Evolutionary conservation across 2,329 filamentous ascomycete genomes (phyloP).

Genomic region (Alternaria sp.): DNA sequence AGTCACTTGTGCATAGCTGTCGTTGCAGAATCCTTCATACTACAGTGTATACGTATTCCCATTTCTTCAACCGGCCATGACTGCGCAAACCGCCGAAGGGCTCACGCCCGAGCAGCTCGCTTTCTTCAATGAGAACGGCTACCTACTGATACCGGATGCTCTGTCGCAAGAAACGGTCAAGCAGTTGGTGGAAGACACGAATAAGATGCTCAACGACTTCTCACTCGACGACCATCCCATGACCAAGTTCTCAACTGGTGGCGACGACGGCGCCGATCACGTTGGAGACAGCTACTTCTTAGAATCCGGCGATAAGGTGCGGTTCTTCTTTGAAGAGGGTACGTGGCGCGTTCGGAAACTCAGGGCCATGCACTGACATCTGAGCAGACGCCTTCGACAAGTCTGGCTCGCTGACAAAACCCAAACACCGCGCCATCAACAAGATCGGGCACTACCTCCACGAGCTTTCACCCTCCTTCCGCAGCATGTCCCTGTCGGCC

Average conservation of each 20-base stretch:
- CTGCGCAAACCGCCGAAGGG: conserved; percentile 49
- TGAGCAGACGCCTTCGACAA: conserved; percentile 74
- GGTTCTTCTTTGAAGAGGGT: conserved; percentile 94
- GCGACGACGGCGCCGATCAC: conserved; percentile 69
- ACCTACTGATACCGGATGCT: conserved; percentile 83
- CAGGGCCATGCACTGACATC: background rate
- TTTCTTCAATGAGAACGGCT: conserved; percentile 82
- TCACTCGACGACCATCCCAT: conserved; percentile 84
- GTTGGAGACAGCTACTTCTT: conserved; percentile 97
- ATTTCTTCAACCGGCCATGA: conserved; percentile 14
- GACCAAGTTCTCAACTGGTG: conserved; percentile 91
- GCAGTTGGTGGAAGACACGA: conserved; percentile 75
- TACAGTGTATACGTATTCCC: background rate
- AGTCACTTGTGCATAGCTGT: background rate
- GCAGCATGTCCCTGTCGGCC: conserved; percentile 59
- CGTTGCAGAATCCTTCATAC: background rate
- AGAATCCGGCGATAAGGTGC: conserved; percentile 84
- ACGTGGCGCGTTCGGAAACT: background rate
- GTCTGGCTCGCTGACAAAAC: conserved; percentile 70
- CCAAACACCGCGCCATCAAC: conserved; percentile 86
- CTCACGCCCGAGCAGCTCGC: conserved; percentile 75
- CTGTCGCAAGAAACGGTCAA: conserved; percentile 70
- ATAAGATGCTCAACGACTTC: conserved; percentile 75
- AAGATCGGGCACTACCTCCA: conserved; percentile 61
- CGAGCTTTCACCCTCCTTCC: conserved; percentile 55